These are phyloP conservation scores for Medicago lupulina DNA, from an alignment of 306 rosid species.

Conservation along the genomic window DNA sequence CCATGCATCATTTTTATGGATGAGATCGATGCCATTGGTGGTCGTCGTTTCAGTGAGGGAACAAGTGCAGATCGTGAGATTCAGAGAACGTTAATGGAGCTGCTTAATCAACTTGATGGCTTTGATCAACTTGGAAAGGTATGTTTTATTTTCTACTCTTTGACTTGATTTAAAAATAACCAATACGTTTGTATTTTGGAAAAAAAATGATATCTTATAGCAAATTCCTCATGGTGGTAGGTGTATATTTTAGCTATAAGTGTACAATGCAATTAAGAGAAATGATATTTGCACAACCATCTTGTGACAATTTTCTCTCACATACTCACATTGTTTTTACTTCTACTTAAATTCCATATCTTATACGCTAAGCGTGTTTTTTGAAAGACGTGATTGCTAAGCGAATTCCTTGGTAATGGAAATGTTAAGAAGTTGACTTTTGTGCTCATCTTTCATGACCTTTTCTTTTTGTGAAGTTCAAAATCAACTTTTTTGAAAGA, in stretches of 20 bases:
- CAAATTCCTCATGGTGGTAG: background rate
- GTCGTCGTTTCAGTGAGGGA: slow-evolving; percentile 96
- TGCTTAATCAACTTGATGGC: slow-evolving; percentile 97
- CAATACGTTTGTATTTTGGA: background rate
- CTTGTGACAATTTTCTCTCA: too few relatives aligned
- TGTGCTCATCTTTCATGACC: slow-evolving; percentile 5
- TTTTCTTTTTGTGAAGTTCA: slow-evolving; percentile 9
- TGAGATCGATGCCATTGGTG: slow-evolving; percentile 99
- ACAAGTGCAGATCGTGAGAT: slow-evolving; percentile 98
- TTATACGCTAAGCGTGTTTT: background rate
- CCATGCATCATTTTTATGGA: slow-evolving; percentile 99
- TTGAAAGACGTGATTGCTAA: background rate
- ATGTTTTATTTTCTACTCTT: slow-evolving; percentile 27
- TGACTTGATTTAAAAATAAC: slow-evolving; percentile 6
- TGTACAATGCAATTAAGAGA: background rate
- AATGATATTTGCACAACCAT: too few relatives aligned
- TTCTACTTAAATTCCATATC: background rate
- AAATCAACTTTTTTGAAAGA: slow-evolving; percentile 2
- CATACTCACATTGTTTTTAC: too few relatives aligned
- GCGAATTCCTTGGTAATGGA: background rate
- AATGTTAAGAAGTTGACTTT: slow-evolving; percentile 4
- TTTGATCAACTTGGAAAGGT: slow-evolving; percentile 99
- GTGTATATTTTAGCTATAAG: background rate
- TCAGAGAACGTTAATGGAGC: slow-evolving; percentile 94
- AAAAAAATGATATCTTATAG: background rate